Conservation (phyloP, 1,284 basidiomycete genomes). For the Pterulicium gracile region DNA sequence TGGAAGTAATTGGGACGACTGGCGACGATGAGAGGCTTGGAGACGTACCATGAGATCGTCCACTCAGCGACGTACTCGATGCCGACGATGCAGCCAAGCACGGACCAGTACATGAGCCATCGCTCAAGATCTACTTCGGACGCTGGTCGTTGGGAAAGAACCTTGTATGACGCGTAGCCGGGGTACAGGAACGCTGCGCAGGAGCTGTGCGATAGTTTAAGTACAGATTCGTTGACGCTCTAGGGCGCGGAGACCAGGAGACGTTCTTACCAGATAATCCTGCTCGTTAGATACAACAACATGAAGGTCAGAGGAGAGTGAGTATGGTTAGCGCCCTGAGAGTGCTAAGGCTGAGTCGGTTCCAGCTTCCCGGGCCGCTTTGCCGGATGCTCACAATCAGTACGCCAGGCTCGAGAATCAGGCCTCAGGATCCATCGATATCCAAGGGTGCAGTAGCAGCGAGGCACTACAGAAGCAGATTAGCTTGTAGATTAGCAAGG, state of each 20-base stretch:
- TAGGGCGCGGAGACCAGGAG: not conserved
- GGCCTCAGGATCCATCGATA: too few relatives aligned
- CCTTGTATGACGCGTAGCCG: slow-evolving; percentile 80
- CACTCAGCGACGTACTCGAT: slow-evolving; percentile 75
- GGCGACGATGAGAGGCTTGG: slow-evolving; percentile 6
- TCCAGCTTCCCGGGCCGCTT: too few relatives aligned
- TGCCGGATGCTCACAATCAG: too few relatives aligned
- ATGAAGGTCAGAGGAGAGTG: not conserved
- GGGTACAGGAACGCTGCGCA: slow-evolving; percentile 70
- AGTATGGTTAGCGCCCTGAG: too few relatives aligned
- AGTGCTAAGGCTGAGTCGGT: too few relatives aligned
- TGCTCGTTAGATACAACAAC: slow-evolving; percentile 19
- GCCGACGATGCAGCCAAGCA: slow-evolving; percentile 66
- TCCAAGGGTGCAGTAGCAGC: too few relatives aligned
- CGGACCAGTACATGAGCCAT: slow-evolving; percentile 89
- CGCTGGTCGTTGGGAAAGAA: slow-evolving; percentile 66
- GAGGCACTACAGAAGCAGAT: too few relatives aligned
- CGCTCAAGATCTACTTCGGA: slow-evolving; percentile 71
- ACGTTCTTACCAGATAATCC: slow-evolving; percentile 15
- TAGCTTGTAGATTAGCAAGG: too few relatives aligned
- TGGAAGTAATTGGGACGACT: slow-evolving; percentile 6
- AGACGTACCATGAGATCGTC: slow-evolving; percentile 65
- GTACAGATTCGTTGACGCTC: not conserved
- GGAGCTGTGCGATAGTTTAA: slow-evolving; percentile 32
- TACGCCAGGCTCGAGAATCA: too few relatives aligned